Evolutionary conservation across 345 rosid genomes (phyloP), one percentile per base, ranked within the genome.

Genomic region (Arabidopsis suecica): DNA sequence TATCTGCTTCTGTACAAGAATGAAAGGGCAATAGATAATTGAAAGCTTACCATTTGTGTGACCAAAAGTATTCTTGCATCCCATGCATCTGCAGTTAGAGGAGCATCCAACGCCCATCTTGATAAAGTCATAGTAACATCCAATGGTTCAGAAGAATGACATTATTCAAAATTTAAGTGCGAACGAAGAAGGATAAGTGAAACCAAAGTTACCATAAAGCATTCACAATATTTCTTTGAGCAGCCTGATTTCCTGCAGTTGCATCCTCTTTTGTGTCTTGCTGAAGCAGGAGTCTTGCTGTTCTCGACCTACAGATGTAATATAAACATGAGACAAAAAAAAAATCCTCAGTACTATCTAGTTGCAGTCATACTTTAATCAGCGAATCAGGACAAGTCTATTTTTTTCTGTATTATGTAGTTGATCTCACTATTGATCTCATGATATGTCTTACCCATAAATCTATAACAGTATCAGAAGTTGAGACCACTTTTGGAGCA

Each of bases 251-350:
- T 89, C 77, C 51, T 88, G 76, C 97, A 91, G 81, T 87, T 89
- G 86, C 97, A 91, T 80, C 97, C 97, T 77, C 84, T 84, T 63
- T 76, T 85, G 72, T 91, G 97, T 80, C 92, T 84, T 57, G 90
- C 91, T 75, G 93, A 87, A 48, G 82, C 88, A 22, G 93, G 95
- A 75, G 97, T 86, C 75, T 83, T 84, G 75, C 38, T 84, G 49
- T 48, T 55, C 77, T 84, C 94, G 28, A 79, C 89, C 92, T 86
- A 73, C 40, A 69, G 2, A 51, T 68, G 68, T 49, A 56, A 30
- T 71, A 73, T 14, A 33, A 76, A 44, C 22, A 64, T 64, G 76
- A 51, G 61, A 14, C n/a, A 36, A 18, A 34, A 44, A 23, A 10
- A 32, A 34, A 37, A 50, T 16, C 5, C 14, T 34, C 7, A 55